These are phyloP conservation scores for Scleroderma citrinum DNA, from an alignment of 768 basidiomycete genomes.

Conservation along the genomic window DNA sequence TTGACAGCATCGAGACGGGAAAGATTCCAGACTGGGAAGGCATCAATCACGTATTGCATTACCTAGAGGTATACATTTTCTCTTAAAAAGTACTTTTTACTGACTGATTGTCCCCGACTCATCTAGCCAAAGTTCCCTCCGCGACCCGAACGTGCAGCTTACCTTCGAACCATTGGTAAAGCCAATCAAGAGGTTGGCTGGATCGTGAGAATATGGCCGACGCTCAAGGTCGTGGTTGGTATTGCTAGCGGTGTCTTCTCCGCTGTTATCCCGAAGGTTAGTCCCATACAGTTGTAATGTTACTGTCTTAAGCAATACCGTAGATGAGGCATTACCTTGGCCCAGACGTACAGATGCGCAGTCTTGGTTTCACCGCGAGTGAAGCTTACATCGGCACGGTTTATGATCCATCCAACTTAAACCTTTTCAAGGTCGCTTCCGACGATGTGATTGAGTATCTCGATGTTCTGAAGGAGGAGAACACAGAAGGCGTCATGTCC, in stretches of 20 bases:
- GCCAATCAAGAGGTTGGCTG: not conserved
- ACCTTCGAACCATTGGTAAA: slow-evolving; percentile 5
- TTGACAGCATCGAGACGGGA: slow-evolving; percentile 4
- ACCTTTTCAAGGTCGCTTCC: not conserved
- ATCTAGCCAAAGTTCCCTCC: slow-evolving; percentile 4
- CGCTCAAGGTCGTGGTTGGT: not conserved
- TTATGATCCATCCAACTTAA: not conserved
- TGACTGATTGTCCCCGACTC: not conserved
- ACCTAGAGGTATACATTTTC: slow-evolving; percentile 1
- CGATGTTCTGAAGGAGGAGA: not conserved
- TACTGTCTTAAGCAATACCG: not conserved
- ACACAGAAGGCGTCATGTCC: not conserved
- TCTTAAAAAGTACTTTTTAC: too few relatives aligned
- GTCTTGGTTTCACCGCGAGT: not conserved
- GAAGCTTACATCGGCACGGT: slow-evolving; percentile 2
- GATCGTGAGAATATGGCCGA: slow-evolving; percentile 4
- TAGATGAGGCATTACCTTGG: slow-evolving; percentile 1
- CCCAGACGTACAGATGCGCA: not conserved
- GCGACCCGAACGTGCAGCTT: slow-evolving; percentile 3
- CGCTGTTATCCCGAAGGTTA: slow-evolving; percentile 2
- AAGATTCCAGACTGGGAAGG: slow-evolving; percentile 2
- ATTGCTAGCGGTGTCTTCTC: slow-evolving; percentile 5
- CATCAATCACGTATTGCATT: not conserved
- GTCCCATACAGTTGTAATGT: not conserved
- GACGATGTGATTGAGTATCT: slow-evolving; percentile 6